These are phyloP conservation scores for Hymenoscyphus repandus DNA, from an alignment of 2,329 filamentous ascomycete genomes.

Conservation along the genomic window DNA sequence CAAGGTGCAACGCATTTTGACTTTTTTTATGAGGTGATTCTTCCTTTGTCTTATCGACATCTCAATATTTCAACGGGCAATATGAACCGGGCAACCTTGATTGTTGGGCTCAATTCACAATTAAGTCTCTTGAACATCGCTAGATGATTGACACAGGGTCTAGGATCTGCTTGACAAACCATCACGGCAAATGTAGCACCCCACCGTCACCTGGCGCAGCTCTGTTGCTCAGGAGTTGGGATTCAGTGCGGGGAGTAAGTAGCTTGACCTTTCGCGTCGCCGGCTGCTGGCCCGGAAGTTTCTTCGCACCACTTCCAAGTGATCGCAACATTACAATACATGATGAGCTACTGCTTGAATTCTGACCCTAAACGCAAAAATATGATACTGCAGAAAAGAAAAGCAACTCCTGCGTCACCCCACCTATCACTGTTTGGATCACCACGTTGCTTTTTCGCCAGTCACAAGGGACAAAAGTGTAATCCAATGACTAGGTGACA, in stretches of 20 bases:
- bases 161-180: background rate
- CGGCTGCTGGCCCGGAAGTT: no score
- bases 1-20: background rate
- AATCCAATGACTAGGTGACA: background rate
- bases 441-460: background rate
- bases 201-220: background rate
- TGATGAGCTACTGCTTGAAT: no score
- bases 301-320: no score
- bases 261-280: no score
- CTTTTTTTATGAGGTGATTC: background rate
- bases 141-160: conserved; percentile 5
- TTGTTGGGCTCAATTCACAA: background rate
- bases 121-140: background rate
- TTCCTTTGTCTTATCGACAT: background rate
- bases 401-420: no score
- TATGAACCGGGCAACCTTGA: background rate
- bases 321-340: no score
- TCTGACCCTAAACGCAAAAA: no score
- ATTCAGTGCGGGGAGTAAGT: no score
- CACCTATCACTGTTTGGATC: no score
- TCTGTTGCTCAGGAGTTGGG: background rate
- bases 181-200: background rate
- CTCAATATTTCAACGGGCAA: background rate
- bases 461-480: background rate
- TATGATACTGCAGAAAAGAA: no score